Conservation (phyloP, 805 yeast genomes). For the Hanseniaspora lindneri region DNA sequence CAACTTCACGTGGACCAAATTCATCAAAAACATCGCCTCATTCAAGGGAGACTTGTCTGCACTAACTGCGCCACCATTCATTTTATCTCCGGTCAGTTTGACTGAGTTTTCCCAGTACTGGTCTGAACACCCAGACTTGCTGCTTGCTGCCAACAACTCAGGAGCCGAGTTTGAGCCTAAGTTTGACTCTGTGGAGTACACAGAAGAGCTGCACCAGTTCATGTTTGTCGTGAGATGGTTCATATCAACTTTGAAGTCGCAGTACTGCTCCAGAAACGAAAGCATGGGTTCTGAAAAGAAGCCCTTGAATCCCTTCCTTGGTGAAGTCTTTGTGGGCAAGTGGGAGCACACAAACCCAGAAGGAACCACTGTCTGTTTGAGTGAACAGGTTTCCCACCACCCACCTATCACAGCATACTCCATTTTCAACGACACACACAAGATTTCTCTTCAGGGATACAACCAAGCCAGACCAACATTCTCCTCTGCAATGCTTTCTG, state of each 20-base stretch:
- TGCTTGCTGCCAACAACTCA: slow-evolving; percentile 48
- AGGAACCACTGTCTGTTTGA: slow-evolving; percentile 68
- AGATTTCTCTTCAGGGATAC: slow-evolving; percentile 70
- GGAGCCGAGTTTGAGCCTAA: slow-evolving; percentile 19
- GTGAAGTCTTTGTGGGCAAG: slow-evolving; percentile 84
- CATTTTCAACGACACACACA: slow-evolving; percentile 58
- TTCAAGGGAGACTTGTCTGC: slow-evolving; percentile 90
- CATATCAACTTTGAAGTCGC: slow-evolving; percentile 79
- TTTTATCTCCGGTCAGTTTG: slow-evolving; percentile 77
- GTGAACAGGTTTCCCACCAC: slow-evolving; percentile 95
- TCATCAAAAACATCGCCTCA: slow-evolving; percentile 78
- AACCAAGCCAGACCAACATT: slow-evolving; percentile 79
- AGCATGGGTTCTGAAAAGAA: slow-evolving; percentile 91
- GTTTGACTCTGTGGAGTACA: slow-evolving; percentile 29
- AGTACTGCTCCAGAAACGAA: slow-evolving; percentile 86
- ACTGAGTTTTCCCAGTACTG: slow-evolving; percentile 90
- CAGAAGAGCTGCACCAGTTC: slow-evolving; percentile 37
- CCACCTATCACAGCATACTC: slow-evolving; percentile 96
- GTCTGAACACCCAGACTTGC: slow-evolving; percentile 83
- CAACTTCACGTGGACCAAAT: slow-evolving; percentile 71
- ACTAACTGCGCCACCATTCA: slow-evolving; percentile 94
- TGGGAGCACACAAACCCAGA: slow-evolving; percentile 53
- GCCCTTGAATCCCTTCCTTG: slow-evolving; percentile 91
- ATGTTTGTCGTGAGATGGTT: slow-evolving; percentile 84
- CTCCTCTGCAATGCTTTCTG: slow-evolving; percentile 62